Conservation (phyloP, 1,284 basidiomycete genomes). For the Moesziomyces parantarcticus region DNA sequence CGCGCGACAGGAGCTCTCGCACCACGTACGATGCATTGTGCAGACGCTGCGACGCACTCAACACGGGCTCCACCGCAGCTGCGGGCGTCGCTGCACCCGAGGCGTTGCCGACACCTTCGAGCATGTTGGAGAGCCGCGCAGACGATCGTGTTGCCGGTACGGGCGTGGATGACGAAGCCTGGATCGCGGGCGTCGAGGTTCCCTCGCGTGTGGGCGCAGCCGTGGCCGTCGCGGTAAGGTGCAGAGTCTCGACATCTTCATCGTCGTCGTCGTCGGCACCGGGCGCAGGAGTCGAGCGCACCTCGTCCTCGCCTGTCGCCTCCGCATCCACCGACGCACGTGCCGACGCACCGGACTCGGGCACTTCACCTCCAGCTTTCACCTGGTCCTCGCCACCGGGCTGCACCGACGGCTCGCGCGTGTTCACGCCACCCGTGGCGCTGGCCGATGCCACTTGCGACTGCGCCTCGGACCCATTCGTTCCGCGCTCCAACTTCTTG, state of each 20-base stretch:
- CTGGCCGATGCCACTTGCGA: slow-evolving; percentile 11
- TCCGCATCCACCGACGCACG: background rate
- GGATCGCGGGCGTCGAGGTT: slow-evolving; percentile 36
- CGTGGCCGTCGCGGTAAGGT: slow-evolving; percentile 48
- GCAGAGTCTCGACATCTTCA: slow-evolving; percentile 49
- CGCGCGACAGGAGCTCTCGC: slow-evolving; percentile 67
- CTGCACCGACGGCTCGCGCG: slow-evolving; percentile 29
- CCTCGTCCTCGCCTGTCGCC: background rate
- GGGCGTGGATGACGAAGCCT: slow-evolving; percentile 1
- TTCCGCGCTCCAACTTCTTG: slow-evolving; percentile 23
- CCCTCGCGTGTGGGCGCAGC: slow-evolving; percentile 40
- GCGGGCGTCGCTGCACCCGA: background rate
- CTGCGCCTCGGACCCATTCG: slow-evolving; percentile 2
- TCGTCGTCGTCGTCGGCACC: slow-evolving; percentile 28
- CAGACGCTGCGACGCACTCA: slow-evolving; percentile 30
- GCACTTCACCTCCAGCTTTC: background rate
- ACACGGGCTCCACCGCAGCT: slow-evolving; percentile 3
- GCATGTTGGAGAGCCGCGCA: slow-evolving; percentile 28
- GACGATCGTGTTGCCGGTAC: slow-evolving; percentile 31
- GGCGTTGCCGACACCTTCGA: background rate
- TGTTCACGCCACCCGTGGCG: slow-evolving; percentile 12
- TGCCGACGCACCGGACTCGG: background rate
- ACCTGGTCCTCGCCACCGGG: slow-evolving; percentile 18
- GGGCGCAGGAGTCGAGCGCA: background rate
- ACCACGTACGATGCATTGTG: slow-evolving; percentile 46